A percentile compares a stretch with the other conserved stretches of the same genome.
Conservation (phyloP, 345 rosid species). For the Camelina sativa region DNA sequence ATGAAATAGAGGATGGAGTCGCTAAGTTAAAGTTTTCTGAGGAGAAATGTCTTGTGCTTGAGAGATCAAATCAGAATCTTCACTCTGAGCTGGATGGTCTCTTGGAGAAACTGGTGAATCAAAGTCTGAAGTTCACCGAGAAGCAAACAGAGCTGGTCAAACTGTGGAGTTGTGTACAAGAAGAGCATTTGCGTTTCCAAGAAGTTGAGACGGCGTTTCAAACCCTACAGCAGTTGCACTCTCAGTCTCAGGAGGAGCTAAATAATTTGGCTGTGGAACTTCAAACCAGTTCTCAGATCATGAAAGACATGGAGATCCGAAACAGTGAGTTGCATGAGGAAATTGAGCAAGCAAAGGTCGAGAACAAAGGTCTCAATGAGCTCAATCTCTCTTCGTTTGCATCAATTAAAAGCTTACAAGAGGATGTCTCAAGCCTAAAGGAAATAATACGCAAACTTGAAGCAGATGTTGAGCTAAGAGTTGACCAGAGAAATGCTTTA, state of each 20-base stretch:
- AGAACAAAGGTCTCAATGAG: conserved; percentile 60
- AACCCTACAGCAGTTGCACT: conserved; percentile 84
- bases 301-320: conserved; percentile 69
- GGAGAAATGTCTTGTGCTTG: conserved; percentile 75
- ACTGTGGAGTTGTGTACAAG: conserved; percentile 85
- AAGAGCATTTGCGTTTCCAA: conserved; percentile 77
- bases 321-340: conserved; percentile 64
- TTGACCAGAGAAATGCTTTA: conserved; percentile 83
- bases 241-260: conserved; percentile 93
- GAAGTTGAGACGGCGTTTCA: conserved; percentile 99
- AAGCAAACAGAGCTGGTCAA: conserved; percentile 86
- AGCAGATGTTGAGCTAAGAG: conserved; percentile 79
- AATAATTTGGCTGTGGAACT: conserved; percentile 70
- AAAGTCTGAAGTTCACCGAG: conserved; percentile 73
- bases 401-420: conserved; percentile 67
- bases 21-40: conserved; percentile 76
- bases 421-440: conserved; percentile 66
- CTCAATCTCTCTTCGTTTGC: conserved; percentile 55
- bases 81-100: conserved; percentile 72
- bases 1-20: conserved; percentile 62
- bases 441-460: conserved; percentile 79
- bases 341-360: conserved; percentile 55
- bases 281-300: conserved; percentile 57
- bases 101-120: conserved; percentile 62
- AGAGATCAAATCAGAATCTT: conserved; percentile 77